Conservation (phyloP, 805 yeast species). For the Cyberlindnera saturnus region DNA sequence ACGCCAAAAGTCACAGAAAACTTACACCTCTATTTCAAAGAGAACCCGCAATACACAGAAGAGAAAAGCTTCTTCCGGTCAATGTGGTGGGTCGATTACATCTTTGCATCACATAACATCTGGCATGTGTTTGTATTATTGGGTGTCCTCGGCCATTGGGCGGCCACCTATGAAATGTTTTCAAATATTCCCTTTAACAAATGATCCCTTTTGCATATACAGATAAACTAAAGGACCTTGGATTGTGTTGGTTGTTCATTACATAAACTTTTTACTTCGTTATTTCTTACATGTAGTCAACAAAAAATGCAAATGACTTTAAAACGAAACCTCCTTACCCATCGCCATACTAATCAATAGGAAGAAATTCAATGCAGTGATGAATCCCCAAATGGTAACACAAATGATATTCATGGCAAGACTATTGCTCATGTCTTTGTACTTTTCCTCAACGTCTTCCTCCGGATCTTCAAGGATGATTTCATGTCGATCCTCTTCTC, state of each 20-base stretch:
- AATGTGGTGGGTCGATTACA: constrained; percentile 81
- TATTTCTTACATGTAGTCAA: background rate
- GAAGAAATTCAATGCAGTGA: constrained; percentile 65
- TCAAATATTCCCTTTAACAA: constrained; percentile 26
- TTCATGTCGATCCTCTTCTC: background rate
- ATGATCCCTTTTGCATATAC: background rate
- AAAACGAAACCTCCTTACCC: constrained; percentile 36
- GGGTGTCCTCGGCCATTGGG: constrained; percentile 88
- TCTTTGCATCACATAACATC: constrained; percentile 74
- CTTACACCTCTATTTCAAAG: constrained; percentile 33
- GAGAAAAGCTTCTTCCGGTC: constrained; percentile 38
- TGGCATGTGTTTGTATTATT: constrained; percentile 92
- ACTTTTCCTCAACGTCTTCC: constrained; percentile 13
- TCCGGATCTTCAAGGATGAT: background rate
- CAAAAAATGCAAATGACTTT: background rate
- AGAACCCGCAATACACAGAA: constrained; percentile 31
- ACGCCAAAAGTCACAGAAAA: constrained; percentile 26
- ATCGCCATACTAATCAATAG: constrained; percentile 41
- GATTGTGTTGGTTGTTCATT: background rate
- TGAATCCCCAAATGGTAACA: constrained; percentile 58
- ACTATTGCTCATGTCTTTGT: constrained; percentile 37
- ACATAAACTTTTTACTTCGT: background rate
- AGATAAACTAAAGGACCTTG: background rate
- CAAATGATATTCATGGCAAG: constrained; percentile 46
- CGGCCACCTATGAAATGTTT: constrained; percentile 70